Conservation (phyloP, 2,329 filamentous ascomycete genomes). For the Cercospora brassicicola region DNA sequence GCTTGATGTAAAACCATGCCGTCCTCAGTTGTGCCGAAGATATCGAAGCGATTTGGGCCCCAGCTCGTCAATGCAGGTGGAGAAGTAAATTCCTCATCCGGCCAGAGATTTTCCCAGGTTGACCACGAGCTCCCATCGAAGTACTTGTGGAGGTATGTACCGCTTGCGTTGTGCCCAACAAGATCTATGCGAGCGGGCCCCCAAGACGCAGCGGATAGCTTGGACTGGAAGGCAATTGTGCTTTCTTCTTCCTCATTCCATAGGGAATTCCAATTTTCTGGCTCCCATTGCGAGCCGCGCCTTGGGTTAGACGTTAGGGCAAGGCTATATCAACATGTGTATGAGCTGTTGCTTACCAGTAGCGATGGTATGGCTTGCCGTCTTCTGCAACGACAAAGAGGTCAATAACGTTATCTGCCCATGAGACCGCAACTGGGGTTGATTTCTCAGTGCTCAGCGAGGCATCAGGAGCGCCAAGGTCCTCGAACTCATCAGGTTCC, state of each 20-base stretch:
- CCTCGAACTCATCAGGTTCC: background rate
- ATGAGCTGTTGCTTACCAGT: background rate
- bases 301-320: background rate
- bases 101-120: background rate
- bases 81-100: background rate
- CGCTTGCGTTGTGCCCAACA: background rate
- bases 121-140: background rate
- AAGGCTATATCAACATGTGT: background rate
- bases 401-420: background rate
- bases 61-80: background rate
- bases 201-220: background rate
- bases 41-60: background rate
- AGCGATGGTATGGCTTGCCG: slow-evolving; percentile 4
- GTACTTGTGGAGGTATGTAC: slow-evolving; percentile 4
- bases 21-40: background rate
- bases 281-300: background rate
- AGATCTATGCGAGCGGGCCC: background rate
- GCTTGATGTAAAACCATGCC: background rate
- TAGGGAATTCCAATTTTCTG: background rate
- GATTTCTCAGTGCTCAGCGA: background rate
- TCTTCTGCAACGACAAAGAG: background rate
- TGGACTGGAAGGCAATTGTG: background rate
- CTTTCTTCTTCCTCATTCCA: background rate
- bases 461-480: background rate
- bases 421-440: background rate